Percentiles rank a stretch among this genome's conserved stretches.
These are phyloP conservation scores for Teunomyces pallodes DNA, from an alignment of 805 yeast species.

Conservation along the genomic window DNA sequence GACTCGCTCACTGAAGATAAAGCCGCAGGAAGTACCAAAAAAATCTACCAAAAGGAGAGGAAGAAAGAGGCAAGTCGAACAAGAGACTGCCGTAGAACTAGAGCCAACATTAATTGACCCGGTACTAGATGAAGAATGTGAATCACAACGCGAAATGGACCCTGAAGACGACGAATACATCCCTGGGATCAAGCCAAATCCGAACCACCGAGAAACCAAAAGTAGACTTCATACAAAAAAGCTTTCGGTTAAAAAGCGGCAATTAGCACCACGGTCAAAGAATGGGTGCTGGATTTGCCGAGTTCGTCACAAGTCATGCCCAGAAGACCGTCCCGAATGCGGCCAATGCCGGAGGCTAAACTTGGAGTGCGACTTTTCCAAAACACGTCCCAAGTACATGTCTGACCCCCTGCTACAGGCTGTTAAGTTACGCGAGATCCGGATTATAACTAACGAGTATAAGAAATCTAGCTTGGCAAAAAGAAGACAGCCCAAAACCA, in stretches of 20 bases:
- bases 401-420: conserved; percentile 38
- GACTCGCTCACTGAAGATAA: background rate
- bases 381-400: conserved; percentile 55
- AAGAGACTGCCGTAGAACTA: background rate
- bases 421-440: conserved; percentile 49
- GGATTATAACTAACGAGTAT: conserved; percentile 37
- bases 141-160: background rate
- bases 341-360: conserved; percentile 55
- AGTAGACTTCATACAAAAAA: background rate
- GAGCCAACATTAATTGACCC: background rate
- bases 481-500: conserved; percentile 6
- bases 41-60: background rate
- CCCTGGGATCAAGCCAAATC: background rate
- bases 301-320: conserved; percentile 68
- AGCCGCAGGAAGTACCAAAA: background rate
- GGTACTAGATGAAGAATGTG: background rate
- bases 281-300: conserved; percentile 81
- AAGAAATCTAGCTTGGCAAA: conserved; percentile 14
- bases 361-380: conserved; percentile 54
- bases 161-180: background rate
- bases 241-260: background rate
- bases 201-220: background rate
- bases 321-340: conserved; percentile 63
- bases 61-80: background rate
- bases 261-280: conserved; percentile 36